Conservation (phyloP, 495 filamentous ascomycete species). For the Aspergillus sclerotioniger region DNA sequence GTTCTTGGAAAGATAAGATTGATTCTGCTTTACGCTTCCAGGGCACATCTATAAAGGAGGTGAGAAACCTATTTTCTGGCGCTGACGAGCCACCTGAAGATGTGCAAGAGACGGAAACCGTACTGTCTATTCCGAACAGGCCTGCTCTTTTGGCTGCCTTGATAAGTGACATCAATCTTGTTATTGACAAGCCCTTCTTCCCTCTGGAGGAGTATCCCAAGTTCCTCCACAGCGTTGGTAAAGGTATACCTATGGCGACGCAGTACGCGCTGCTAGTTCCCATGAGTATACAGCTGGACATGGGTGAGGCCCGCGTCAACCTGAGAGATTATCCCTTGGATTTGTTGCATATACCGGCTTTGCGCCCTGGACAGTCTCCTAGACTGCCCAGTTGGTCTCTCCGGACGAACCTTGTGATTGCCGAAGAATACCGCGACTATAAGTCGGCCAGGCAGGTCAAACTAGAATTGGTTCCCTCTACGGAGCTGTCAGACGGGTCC, state of each 20-base stretch:
- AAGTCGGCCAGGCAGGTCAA: conserved; percentile 76
- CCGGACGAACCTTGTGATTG: conserved; percentile 92
- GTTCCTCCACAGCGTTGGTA: conserved; percentile 85
- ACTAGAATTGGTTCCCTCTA: conserved; percentile 81
- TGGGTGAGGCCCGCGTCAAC: conserved; percentile 83
- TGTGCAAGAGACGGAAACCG: conserved; percentile 75
- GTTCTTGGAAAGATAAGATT: conserved; percentile 91
- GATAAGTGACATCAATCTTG: conserved; percentile 81
- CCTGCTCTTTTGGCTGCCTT: conserved; percentile 77
- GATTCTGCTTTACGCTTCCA: conserved; percentile 70
- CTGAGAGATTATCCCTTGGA: conserved; percentile 93
- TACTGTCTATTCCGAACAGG: conserved; percentile 82
- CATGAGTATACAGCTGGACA: conserved; percentile 83
- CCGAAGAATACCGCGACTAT: conserved; percentile 80
- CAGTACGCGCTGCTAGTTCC: conserved; percentile 85
- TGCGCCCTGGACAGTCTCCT: conserved; percentile 74
- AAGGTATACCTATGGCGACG: conserved; percentile 91
- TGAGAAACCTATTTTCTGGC: conserved; percentile 79
- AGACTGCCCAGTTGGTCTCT: conserved; percentile 79
- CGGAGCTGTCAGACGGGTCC: conserved; percentile 45
- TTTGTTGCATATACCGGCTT: conserved; percentile 82
- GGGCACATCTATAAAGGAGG: conserved; percentile 70
- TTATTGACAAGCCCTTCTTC: conserved; percentile 92
- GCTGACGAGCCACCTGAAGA: conserved; percentile 78
- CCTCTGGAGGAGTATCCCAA: conserved; percentile 72